phyloP scores from a whole-genome alignment of 495 filamentous ascomycete genomes.

The Rostrohypoxylon terebratum region DNA sequence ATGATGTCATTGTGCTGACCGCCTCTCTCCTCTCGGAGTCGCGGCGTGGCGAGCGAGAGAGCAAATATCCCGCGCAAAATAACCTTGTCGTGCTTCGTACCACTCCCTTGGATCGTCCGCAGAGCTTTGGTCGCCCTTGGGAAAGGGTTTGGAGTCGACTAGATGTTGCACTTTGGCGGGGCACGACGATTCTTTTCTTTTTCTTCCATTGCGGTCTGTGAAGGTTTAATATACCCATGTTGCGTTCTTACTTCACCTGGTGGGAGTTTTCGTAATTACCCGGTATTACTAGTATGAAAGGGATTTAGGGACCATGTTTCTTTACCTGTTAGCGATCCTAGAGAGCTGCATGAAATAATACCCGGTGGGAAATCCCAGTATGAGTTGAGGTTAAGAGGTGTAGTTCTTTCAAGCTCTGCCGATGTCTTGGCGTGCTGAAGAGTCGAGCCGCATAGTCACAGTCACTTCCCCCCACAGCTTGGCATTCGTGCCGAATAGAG shows the following conservation, averaged over 20 bases:
- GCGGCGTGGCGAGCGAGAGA: conserved; percentile 2
- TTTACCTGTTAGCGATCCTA: background rate
- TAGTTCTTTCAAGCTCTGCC: conserved; percentile 42
- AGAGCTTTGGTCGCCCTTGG: conserved; percentile 3
- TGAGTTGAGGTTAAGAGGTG: background rate
- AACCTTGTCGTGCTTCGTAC: no score
- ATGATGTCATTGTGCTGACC: conserved; percentile 46
- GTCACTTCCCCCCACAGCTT: conserved; percentile 21
- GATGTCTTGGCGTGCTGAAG: conserved; percentile 22
- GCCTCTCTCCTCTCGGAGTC: conserved; percentile 4
- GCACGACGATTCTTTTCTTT: background rate
- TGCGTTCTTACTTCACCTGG: background rate
- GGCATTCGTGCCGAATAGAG: conserved; percentile 3
- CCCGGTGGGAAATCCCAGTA: background rate
- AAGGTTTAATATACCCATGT: background rate
- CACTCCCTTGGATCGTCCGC: conserved; percentile 6
- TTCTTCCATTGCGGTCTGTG: background rate
- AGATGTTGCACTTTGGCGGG: background rate
- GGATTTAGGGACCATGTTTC: background rate
- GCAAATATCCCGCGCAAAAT: conserved; percentile 19
- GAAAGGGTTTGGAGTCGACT: background rate
- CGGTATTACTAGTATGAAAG: background rate
- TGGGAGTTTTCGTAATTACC: background rate
- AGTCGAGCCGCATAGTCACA: conserved; percentile 38
- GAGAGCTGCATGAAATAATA: background rate